Base-by-base conservation (phyloP, 1,284 basidiomycete species). In the Sanghuangporus weigelae region DNA sequence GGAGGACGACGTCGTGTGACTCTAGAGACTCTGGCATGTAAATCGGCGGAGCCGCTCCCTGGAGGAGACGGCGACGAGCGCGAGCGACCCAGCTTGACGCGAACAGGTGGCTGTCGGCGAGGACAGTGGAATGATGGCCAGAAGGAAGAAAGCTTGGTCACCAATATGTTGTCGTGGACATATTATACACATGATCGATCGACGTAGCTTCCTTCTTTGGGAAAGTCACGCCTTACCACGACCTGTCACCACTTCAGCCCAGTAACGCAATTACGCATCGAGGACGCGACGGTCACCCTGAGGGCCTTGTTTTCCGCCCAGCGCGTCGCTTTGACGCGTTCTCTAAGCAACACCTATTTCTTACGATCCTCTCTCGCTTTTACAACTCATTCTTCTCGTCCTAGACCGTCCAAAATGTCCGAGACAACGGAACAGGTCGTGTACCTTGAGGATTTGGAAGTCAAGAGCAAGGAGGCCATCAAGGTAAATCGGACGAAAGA, bases 11-110 rank as follows among this genome's bases (percentile, higher is more conserved):
- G 69, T 39, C 62, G 67, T 5, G 67, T 21, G 23, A 51, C 42
- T 40, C 60, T 58, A 35, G 44, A 56, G 38, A 26, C 38, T 42
- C 50, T 44, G 40, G 51, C 12, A 67, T 62, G 35, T 59, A 55
- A 42, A 31, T 36, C 39, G 39, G 48, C 26, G 19, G 57, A 36
- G n/a, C 63, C 63, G 42, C 58, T 67, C 69, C 66, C 35, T 57
- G 87, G 86, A 16, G 87, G 87, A 40, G 89, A 90, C 0, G 88
- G 89, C 3, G 90, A 90, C 14, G 89, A 90, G 57, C 79, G 79
- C 79, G 89, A 90, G 69, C 87, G 87, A 79, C 86, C 80, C 87
- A 90, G 85, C 71, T 82, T 89, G 84, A 69, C 39, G 14, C 38
- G 26, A 59, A 14, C 21, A 26, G 23, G 38, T n/a, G 12, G n/a